A percentile compares a stretch with the other conserved stretches of the same genome.
Evolutionary conservation across 148 eudicot genomes (phyloP).

Genomic region (Linanthus parryae): DNA sequence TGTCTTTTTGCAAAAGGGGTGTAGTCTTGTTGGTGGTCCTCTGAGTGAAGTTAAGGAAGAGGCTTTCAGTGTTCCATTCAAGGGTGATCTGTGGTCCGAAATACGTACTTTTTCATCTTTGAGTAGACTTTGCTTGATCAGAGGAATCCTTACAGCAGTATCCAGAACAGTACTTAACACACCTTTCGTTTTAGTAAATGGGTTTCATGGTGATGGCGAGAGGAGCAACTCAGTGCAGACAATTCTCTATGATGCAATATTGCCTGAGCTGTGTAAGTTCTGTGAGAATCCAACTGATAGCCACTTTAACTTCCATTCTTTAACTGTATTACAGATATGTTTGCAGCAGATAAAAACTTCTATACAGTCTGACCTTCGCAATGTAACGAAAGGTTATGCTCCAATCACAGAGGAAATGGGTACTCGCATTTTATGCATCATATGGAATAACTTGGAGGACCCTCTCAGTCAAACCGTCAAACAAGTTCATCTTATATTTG

Average conservation of each 20-base stretch:
- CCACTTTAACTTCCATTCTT: constrained; percentile 90
- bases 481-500: constrained; percentile 93
- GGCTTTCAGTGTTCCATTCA: constrained; percentile 38
- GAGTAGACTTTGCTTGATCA: constrained; percentile 81
- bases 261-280: constrained; percentile 77
- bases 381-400: constrained; percentile 24
- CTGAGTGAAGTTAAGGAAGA: constrained; percentile 25
- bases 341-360: constrained; percentile 94
- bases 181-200: constrained; percentile 21
- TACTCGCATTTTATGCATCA: constrained; percentile 52
- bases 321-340: constrained; percentile 95
- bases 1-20: constrained; percentile 35
- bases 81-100: constrained; percentile 53
- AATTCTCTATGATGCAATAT: constrained; percentile 75
- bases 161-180: constrained; percentile 69
- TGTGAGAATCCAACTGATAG: constrained; percentile 93
- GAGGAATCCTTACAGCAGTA: constrained; percentile 87
- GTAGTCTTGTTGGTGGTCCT: constrained; percentile 21
- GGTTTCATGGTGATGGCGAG: constrained; percentile 17
- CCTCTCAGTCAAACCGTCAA: constrained; percentile 96
- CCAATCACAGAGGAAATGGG: constrained; percentile 66
- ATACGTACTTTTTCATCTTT: constrained; percentile 43
- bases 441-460: constrained; percentile 97
- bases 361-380: constrained; percentile 37
- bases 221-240: constrained; percentile 21